A percentile compares a stretch with the other conserved stretches of the same genome.
Conservation (phyloP, 140 eudicot genomes). For the Erigeron philadelphicus region DNA sequence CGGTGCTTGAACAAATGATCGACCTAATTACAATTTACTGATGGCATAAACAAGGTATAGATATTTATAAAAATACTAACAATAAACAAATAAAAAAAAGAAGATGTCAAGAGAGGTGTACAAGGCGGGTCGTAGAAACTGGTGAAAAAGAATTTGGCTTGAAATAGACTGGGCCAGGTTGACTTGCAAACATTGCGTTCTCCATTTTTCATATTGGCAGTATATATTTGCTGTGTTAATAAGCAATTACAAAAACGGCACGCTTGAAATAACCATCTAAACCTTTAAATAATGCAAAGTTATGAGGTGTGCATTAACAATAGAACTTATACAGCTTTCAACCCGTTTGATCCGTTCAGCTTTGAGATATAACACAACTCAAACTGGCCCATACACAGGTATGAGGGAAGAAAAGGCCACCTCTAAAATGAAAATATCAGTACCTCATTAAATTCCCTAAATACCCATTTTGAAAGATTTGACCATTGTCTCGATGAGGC, state of each 20-base stretch:
- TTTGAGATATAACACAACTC: background rate
- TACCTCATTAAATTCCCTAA: conserved; percentile 21
- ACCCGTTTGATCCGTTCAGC: background rate
- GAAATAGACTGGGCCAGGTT: too few species aligned
- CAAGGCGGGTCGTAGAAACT: background rate
- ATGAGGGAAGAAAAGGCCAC: background rate
- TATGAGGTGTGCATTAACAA: background rate
- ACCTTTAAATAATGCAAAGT: background rate
- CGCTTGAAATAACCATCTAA: background rate
- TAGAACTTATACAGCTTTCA: background rate
- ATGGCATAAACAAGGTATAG: background rate
- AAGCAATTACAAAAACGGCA: too few species aligned
- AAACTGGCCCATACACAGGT: background rate
- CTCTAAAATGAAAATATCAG: background rate
- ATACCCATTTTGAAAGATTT: conserved; percentile 22
- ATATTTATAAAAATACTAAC: background rate
- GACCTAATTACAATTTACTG: conserved; percentile 4
- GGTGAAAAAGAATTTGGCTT: background rate
- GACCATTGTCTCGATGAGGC: conserved; percentile 22
- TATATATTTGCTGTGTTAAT: too few species aligned
- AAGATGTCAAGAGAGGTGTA: background rate
- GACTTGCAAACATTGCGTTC: too few species aligned
- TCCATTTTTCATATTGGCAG: background rate
- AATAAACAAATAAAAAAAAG: background rate
- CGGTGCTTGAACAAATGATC: conserved; percentile 22